Conservation (phyloP, 345 rosid species). For the Dipteronia sinensis region DNA sequence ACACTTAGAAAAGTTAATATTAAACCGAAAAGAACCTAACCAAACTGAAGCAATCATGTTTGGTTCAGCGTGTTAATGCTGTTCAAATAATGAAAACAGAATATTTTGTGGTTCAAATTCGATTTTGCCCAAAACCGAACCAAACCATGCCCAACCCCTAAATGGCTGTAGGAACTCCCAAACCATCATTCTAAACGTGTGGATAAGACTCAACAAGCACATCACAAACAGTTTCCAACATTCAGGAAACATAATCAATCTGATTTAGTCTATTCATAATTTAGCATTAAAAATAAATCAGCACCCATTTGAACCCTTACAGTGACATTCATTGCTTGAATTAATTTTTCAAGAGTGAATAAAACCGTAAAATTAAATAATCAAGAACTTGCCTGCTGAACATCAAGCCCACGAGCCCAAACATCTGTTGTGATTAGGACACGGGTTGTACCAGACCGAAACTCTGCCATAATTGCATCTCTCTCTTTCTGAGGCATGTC, state of each 20-base stretch:
- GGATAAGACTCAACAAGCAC: neutral
- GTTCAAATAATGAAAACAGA: no score
- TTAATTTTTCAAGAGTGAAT: neutral
- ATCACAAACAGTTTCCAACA: neutral
- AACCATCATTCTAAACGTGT: neutral
- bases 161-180: neutral
- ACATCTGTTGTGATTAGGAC: conserved; percentile 98
- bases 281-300: neutral
- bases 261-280: neutral
- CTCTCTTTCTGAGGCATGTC: conserved; percentile 99
- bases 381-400: conserved; percentile 74
- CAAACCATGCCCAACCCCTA: no score
- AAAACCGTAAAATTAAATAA: neutral
- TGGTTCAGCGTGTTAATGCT: no score
- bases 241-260: neutral
- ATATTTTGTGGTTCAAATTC: no score
- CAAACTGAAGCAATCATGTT: no score
- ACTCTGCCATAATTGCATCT: conserved; percentile 88
- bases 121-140: no score
- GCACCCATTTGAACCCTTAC: neutral
- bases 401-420: conserved; percentile 98
- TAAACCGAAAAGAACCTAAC: no score
- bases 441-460: conserved; percentile 78
- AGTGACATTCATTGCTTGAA: neutral
- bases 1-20: no score